Evolutionary conservation across 164 flowering plant species (phyloP), one percentile per base, ranked within the genome.

Genomic region (Brasenia schreberi): DNA sequence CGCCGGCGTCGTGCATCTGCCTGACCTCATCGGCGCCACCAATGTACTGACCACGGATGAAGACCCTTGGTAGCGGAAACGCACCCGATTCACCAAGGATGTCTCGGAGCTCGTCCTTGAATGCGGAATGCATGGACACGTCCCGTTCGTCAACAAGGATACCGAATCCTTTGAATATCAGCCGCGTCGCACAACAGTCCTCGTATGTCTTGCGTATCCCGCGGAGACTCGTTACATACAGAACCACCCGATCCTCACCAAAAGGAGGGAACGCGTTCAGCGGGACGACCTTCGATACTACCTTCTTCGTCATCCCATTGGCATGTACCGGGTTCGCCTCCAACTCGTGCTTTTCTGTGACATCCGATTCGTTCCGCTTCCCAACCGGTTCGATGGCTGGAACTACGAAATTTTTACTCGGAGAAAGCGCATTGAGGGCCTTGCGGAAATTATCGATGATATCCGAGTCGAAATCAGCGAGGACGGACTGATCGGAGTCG

Each of bases 171-270:
- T 83, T 87, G 12, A 95, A 59, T 7, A 92, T 83, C 63, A 82
- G 75, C 65, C 92, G 74, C 17, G 83, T 96, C 52, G 77, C 59
- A 67, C 93, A 85, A 45, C 94, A 87, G 64, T 89, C 97, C 77
- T 92, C 97, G 70, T 85, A 89, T 7, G 99, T 95, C 76, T 85
- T 95, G 69, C 99, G 74, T 45, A 95, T 85, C 0, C 97, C 99
- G 71, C 99, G 67, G 4, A 95, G 73, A 77, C 90, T 95, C 1
- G 99, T 95, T 69, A 83, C 85, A 74, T 95, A 95, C 18, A 92
- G 23, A 0, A 91, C 75, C 49, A 89, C 74, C 74, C 75, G 87
- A 10, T 87, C 86, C 56, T 79, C 80, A 2, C 75, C 79, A 62
- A 65, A 66, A 11, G 73, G 68, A 9, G 67, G 64, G 42, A 45